Percentiles rank a stretch among this genome's conserved stretches.
Evolutionary conservation across 2,329 filamentous ascomycete genomes (phyloP).

Genomic region (Curvularia spicifera): DNA sequence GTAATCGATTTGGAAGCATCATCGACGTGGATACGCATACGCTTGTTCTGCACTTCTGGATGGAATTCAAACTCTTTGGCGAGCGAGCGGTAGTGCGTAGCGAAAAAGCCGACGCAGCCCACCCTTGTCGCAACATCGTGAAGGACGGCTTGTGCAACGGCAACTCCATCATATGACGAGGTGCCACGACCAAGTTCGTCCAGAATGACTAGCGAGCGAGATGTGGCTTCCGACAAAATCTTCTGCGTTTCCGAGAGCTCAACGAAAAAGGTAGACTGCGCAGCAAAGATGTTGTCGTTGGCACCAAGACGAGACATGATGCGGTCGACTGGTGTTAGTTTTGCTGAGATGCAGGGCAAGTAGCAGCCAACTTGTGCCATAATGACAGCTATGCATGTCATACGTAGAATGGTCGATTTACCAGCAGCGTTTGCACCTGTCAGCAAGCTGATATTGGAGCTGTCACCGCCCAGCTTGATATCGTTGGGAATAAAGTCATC

Average conservation of each 20-base stretch:
- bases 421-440: constrained; percentile 97
- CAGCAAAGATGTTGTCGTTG: constrained; percentile 98
- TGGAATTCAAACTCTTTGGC: constrained; percentile 89
- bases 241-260: constrained; percentile 98
- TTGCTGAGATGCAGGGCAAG: constrained; percentile 81
- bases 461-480: constrained; percentile 80
- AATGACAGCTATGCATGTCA: constrained; percentile 97
- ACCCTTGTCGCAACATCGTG: constrained; percentile 94
- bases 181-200: constrained; percentile 96
- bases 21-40: constrained; percentile 96
- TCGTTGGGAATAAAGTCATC: constrained; percentile 97
- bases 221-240: constrained; percentile 91
- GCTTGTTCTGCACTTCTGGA: constrained; percentile 81
- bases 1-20: constrained; percentile 85
- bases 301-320: constrained; percentile 98
- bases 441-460: constrained; percentile 84
- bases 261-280: constrained; percentile 97
- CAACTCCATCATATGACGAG: constrained; percentile 93
- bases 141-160: constrained; percentile 95
- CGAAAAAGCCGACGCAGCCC: constrained; percentile 94
- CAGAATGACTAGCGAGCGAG: constrained; percentile 91
- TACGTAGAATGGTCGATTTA: constrained; percentile 93
- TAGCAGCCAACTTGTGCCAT: constrained; percentile 97
- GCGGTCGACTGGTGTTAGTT: constrained; percentile 87
- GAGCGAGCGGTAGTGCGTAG: constrained; percentile 94